Percentiles rank a stretch among this genome's conserved stretches.
Conservation (phyloP, 208 protist genomes). For the Wallacemonas collosoma region DNA sequence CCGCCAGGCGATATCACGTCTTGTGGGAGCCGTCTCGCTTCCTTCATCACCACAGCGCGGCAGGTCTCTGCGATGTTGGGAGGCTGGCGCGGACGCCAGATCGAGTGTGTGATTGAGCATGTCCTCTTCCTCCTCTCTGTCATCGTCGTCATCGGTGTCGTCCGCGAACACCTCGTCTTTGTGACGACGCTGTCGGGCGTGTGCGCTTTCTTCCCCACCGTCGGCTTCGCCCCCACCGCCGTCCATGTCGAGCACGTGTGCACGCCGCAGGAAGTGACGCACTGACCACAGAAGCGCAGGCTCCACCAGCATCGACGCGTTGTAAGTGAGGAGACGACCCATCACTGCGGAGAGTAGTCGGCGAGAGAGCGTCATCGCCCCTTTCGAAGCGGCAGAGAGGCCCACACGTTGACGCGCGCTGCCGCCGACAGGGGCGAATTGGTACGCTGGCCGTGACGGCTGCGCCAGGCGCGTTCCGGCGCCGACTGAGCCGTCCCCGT, state of each 20-base stretch:
- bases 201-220: background rate
- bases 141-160: conserved; percentile 2
- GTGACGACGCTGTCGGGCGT: background rate
- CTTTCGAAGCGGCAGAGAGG: background rate
- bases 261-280: conserved; percentile 5
- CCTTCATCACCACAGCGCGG: no score
- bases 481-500: background rate
- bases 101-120: background rate
- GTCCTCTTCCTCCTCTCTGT: background rate
- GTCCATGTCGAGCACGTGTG: conserved; percentile 2
- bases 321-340: conserved; percentile 2
- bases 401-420: conserved; percentile 18
- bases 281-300: conserved; percentile 15
- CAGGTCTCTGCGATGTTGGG: background rate
- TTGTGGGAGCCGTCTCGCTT: background rate
- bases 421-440: background rate
- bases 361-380: background rate
- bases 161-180: background rate
- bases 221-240: background rate
- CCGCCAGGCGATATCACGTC: background rate
- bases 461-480: background rate
- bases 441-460: background rate
- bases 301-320: background rate
- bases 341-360: conserved; percentile 16
- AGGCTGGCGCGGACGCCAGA: background rate